A percentile compares a stretch with the other conserved stretches of the same genome.
phyloP scores from a whole-genome alignment of 2,329 filamentous ascomycete species.

The Nothopassalora personata region DNA sequence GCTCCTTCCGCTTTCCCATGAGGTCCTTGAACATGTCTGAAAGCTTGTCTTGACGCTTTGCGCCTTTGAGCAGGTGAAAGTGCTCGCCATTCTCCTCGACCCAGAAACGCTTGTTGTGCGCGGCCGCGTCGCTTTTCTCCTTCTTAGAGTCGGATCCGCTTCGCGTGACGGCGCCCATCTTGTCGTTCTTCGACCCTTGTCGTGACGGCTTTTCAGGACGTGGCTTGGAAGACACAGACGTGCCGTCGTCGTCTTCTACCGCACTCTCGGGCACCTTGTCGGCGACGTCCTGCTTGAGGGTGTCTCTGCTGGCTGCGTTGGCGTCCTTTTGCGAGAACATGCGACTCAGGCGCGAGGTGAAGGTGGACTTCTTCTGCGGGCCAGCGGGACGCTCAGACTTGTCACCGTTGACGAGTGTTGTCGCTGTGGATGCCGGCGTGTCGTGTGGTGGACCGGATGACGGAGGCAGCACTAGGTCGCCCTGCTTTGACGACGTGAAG shows the following conservation, averaged over 20 bases:
- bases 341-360: slow-evolving; percentile 37
- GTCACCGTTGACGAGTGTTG: slow-evolving; percentile 17
- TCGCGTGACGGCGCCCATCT: slow-evolving; percentile 20
- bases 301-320: slow-evolving; percentile 20
- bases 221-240: slow-evolving; percentile 9
- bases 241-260: slow-evolving; percentile 23
- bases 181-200: slow-evolving; percentile 28
- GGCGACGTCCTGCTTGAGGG: slow-evolving; percentile 16
- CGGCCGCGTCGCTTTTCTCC: slow-evolving; percentile 24
- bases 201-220: slow-evolving; percentile 27
- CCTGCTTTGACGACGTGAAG: slow-evolving; percentile 23
- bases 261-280: slow-evolving; percentile 28
- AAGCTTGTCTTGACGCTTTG: slow-evolving; percentile 89
- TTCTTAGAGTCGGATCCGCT: slow-evolving; percentile 32
- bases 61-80: slow-evolving; percentile 81
- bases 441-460: slow-evolving; percentile 8
- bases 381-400: slow-evolving; percentile 21
- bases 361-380: slow-evolving; percentile 35
- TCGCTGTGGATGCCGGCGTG: not conserved
- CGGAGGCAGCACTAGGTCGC: slow-evolving; percentile 12
- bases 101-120: slow-evolving; percentile 49
- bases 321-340: slow-evolving; percentile 39
- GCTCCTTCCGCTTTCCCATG: slow-evolving; percentile 76
- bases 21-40: slow-evolving; percentile 85
- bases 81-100: slow-evolving; percentile 63